These are phyloP conservation scores for Dictyostelium capitatum DNA, from an alignment of 78 protist species.

Conservation along the genomic window DNA sequence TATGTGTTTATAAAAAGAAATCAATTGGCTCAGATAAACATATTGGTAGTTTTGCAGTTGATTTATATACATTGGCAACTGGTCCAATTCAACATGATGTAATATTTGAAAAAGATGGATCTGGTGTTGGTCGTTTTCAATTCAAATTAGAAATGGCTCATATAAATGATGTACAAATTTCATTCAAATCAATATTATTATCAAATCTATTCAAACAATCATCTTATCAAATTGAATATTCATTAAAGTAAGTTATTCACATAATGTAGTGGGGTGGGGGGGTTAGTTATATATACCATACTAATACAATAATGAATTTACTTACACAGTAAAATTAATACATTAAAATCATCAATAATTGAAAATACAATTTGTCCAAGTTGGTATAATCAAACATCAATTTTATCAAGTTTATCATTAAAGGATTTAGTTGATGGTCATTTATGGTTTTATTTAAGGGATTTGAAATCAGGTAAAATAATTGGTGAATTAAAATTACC, in stretches of 20 bases:
- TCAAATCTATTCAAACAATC: not conserved
- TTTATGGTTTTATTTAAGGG: conserved; percentile 24
- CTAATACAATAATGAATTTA: not conserved
- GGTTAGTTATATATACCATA: not conserved
- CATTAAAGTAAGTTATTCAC: conserved; percentile 29
- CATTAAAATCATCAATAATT: conserved; percentile 22
- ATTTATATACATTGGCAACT: conserved; percentile 72
- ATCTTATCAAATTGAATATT: conserved; percentile 41
- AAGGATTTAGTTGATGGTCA: conserved; percentile 57
- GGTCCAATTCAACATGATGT: conserved; percentile 73
- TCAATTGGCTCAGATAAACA: conserved; percentile 40
- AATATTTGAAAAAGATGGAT: conserved; percentile 3
- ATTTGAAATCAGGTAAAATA: not conserved
- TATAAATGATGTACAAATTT: not conserved
- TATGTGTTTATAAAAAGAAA: conserved; percentile 43
- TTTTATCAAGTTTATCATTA: conserved; percentile 25
- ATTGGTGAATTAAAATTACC: conserved; percentile 28
- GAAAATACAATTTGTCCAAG: conserved; percentile 56
- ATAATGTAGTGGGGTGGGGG: no score
- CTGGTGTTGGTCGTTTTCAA: conserved; percentile 52
- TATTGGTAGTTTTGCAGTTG: conserved; percentile 56
- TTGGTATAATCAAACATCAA: conserved; percentile 38
- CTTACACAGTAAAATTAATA: conserved; percentile 40
- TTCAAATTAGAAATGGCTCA: conserved; percentile 53
- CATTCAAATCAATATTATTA: conserved; percentile 10